Evolutionary conservation across 1,139 yeast species (phyloP).

Genomic region (Taphrina sp.): DNA sequence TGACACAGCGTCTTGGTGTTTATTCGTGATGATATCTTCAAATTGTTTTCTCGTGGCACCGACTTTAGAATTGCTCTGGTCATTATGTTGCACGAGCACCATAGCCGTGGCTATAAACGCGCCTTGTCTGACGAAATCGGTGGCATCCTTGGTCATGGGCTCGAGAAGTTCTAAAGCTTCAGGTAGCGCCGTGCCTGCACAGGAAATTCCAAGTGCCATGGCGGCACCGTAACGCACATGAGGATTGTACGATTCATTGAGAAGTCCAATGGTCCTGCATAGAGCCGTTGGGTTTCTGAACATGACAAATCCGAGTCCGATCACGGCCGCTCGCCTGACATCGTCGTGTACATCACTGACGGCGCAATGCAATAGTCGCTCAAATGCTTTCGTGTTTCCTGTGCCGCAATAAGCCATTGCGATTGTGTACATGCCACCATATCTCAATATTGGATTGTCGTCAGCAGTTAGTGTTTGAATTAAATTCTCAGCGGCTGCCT

Average conservation of each 20-base stretch:
- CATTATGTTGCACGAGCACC: slow-evolving; percentile 93
- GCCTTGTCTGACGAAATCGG: slow-evolving; percentile 97
- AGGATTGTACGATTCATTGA: slow-evolving; percentile 93
- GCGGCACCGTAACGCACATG: slow-evolving; percentile 99
- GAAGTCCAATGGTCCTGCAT: slow-evolving; percentile 88
- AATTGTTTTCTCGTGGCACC: slow-evolving; percentile 70
- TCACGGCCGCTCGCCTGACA: slow-evolving; percentile 94
- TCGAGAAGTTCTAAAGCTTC: slow-evolving; percentile 90
- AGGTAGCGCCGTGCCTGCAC: slow-evolving; percentile 90
- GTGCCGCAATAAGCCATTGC: slow-evolving; percentile 98
- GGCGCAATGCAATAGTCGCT: slow-evolving; percentile 82
- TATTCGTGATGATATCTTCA: slow-evolving; percentile 72
- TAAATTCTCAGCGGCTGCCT: slow-evolving; percentile 71
- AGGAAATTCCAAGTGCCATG: slow-evolving; percentile 91
- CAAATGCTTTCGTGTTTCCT: slow-evolving; percentile 82
- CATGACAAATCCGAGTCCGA: slow-evolving; percentile 87
- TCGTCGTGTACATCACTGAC: slow-evolving; percentile 96
- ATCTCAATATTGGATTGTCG: slow-evolving; percentile 82
- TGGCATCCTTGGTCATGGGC: slow-evolving; percentile 89
- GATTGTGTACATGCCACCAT: slow-evolving; percentile 92
- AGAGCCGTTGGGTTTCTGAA: slow-evolving; percentile 89
- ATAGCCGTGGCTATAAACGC: slow-evolving; percentile 90
- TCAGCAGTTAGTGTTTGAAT: slow-evolving; percentile 67
- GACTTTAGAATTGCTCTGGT: slow-evolving; percentile 75
- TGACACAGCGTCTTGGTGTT: slow-evolving; percentile 95